These are phyloP conservation scores for Diaporthe eres DNA, from an alignment of 2,329 filamentous ascomycete species.

Conservation along the genomic window DNA sequence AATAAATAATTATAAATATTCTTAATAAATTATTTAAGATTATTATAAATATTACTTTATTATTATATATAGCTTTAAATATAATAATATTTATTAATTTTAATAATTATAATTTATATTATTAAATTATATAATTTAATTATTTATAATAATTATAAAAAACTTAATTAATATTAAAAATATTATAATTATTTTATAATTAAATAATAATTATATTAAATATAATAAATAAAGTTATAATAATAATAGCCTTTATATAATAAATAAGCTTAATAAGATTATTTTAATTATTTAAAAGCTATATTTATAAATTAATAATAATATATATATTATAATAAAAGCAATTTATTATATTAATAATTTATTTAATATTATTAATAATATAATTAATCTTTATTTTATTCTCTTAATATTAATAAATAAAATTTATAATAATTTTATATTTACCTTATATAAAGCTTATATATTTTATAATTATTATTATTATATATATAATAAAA, in stretches of 20 bases:
- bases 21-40: background rate
- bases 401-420: background rate
- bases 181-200: background rate
- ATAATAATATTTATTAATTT: background rate
- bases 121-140: background rate
- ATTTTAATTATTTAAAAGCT: background rate
- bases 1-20: no score
- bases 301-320: background rate
- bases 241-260: background rate
- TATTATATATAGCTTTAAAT: background rate
- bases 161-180: background rate
- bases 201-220: background rate
- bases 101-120: background rate
- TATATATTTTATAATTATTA: background rate
- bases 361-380: background rate
- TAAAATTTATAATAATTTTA: background rate
- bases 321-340: background rate
- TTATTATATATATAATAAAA: background rate
- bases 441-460: background rate
- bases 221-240: background rate
- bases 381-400: background rate
- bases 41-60: background rate
- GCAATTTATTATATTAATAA: background rate
- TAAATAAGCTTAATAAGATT: background rate
- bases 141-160: background rate